These are phyloP conservation scores for Geopyxis carbonaria DNA, from an alignment of 495 filamentous ascomycete genomes.

Conservation along the genomic window DNA sequence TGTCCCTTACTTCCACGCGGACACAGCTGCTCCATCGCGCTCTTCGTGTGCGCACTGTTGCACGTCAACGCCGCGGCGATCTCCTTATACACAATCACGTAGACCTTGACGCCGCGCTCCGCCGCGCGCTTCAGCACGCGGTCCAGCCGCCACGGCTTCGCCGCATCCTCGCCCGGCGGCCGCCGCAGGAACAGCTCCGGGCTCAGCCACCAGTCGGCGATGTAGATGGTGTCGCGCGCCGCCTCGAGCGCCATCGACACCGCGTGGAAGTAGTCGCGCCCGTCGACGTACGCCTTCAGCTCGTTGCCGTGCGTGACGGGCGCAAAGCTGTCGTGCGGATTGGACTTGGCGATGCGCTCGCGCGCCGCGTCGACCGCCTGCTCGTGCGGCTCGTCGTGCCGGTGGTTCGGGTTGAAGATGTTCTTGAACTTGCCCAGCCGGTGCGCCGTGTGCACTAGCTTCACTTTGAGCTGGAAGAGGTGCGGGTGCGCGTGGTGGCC, in stretches of 20 bases:
- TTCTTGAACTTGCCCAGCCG: conserved; percentile 53
- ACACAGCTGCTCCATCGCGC: conserved; percentile 63
- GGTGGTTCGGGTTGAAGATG: conserved; percentile 72
- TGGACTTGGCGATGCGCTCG: conserved; percentile 47
- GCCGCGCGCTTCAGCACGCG: conserved; percentile 71
- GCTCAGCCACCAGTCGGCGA: conserved; percentile 92
- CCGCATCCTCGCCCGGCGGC: conserved; percentile 48
- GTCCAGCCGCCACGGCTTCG: conserved; percentile 76
- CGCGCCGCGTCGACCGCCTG: conserved; percentile 67
- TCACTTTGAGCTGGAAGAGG: conserved; percentile 33
- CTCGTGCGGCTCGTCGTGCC: conserved; percentile 89
- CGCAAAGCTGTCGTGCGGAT: conserved; percentile 78
- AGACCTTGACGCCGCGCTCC: conserved; percentile 88
- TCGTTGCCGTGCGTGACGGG: conserved; percentile 69
- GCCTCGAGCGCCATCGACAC: conserved; percentile 73
- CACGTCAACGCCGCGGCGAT: conserved; percentile 69
- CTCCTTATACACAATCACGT: conserved; percentile 86
- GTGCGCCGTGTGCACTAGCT: conserved; percentile 40
- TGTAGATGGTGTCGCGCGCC: conserved; percentile 85
- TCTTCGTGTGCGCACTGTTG: conserved; percentile 85
- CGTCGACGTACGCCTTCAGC: conserved; percentile 95
- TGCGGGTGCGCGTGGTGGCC: conserved; percentile 17
- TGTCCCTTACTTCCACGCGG: conserved; percentile 60
- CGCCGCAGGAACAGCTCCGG: conserved; percentile 82
- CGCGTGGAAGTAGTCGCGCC: conserved; percentile 81